A percentile compares a stretch with the other conserved stretches of the same genome.
Conservation (phyloP, 1,284 basidiomycete species). For the Cryptococcus sp. region DNA sequence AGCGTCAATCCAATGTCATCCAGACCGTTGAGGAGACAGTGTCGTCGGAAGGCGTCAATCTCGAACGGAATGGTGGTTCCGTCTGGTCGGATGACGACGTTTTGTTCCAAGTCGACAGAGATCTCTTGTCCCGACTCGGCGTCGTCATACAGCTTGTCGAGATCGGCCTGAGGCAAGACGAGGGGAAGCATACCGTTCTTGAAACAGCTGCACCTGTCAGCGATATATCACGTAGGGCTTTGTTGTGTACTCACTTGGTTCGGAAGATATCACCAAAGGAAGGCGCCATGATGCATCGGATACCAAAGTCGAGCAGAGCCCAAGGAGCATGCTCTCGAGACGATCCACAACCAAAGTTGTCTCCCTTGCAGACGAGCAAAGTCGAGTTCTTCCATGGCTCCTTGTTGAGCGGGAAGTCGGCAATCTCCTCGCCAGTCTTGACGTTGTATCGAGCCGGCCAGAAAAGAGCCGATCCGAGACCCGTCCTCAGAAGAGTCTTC, state of each 20-base stretch:
- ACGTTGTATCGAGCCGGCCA: conserved; percentile 75
- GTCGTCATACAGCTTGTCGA: conserved; percentile 69
- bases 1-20: conserved; percentile 91
- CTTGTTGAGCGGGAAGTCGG: conserved; percentile 84
- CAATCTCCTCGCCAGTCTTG: conserved; percentile 64
- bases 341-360: conserved; percentile 92
- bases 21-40: conserved; percentile 86
- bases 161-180: conserved; percentile 67
- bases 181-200: conserved; percentile 96
- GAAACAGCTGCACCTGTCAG: conserved; percentile 62
- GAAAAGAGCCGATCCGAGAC: conserved; percentile 84
- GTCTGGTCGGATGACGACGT: conserved; percentile 70
- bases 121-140: conserved; percentile 73
- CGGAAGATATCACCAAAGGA: conserved; percentile 92
- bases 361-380: conserved; percentile 81
- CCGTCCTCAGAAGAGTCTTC: conserved; percentile 90
- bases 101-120: conserved; percentile 83
- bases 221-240: neutral
- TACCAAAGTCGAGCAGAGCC: conserved; percentile 95
- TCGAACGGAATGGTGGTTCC: conserved; percentile 67
- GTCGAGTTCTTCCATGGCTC: conserved; percentile 72
- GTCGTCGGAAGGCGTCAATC: conserved; percentile 80
- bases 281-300: conserved; percentile 84
- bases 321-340: conserved; percentile 93
- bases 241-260: conserved; percentile 38